Percentiles rank a stretch among this genome's conserved stretches.
Evolutionary conservation across 306 rosid genomes (phyloP).

Genomic region (Abrus pulchellus): DNA sequence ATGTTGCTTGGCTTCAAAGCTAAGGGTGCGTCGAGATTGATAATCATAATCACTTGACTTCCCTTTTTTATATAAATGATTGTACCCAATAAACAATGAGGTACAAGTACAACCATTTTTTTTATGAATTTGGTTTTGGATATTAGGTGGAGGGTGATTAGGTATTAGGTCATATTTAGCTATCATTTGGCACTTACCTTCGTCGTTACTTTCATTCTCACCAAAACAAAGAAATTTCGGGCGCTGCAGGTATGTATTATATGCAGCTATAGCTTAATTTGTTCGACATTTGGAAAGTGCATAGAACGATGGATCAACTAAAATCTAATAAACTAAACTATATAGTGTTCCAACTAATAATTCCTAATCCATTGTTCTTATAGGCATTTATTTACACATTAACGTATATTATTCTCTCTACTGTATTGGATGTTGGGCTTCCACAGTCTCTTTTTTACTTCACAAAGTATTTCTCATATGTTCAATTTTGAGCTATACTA

Average conservation of each 20-base stretch:
- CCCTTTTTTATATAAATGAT: conserved; percentile 31
- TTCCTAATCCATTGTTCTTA: conserved; percentile 36
- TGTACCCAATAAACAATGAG: conserved; percentile 28
- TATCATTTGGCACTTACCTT: conserved; percentile 53
- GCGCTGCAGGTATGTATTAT: conserved; percentile 17
- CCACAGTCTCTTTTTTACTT: no score
- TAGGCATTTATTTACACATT: not conserved
- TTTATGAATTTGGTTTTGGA: conserved; percentile 18
- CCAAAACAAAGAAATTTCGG: conserved; percentile 45
- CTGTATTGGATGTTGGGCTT: no score
- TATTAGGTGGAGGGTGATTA: conserved; percentile 52
- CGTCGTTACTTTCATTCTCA: conserved; percentile 46
- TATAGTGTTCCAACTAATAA: conserved; percentile 10
- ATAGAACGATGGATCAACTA: conserved; percentile 37
- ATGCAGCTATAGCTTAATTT: not conserved
- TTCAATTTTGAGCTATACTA: not conserved
- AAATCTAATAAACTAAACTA: not conserved
- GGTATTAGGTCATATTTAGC: conserved; percentile 61
- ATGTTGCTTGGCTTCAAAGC: conserved; percentile 76
- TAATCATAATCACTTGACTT: conserved; percentile 45
- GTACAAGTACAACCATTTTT: not conserved
- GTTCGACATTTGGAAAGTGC: conserved; percentile 36
- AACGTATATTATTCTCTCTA: no score
- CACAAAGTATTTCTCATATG: not conserved
- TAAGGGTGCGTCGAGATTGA: conserved; percentile 54